These are phyloP conservation scores for Cicer arietinum DNA, from an alignment of 306 rosid genomes.

Conservation along the genomic window DNA sequence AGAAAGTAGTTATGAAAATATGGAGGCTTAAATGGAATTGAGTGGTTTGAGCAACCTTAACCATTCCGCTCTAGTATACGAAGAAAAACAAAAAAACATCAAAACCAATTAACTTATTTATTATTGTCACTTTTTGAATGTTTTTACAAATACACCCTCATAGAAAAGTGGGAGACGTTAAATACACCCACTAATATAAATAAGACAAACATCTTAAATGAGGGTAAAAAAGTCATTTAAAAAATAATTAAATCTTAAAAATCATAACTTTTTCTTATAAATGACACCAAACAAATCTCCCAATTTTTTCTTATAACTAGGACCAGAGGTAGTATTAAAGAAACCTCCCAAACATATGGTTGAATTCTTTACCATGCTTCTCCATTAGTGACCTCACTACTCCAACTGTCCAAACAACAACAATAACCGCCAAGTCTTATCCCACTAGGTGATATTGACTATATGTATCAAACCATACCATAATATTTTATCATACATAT, in stretches of 20 bases:
- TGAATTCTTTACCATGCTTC: background rate
- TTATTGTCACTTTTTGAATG: no score
- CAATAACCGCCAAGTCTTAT: background rate
- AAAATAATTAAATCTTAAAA: no score
- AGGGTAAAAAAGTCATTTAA: no score
- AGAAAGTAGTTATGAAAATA: background rate
- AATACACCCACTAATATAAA: no score
- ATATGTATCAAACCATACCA: background rate
- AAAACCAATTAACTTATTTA: no score
- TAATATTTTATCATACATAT: background rate
- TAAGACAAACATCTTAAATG: no score
- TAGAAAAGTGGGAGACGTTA: no score
- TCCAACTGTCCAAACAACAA: background rate
- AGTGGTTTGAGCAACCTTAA: background rate
- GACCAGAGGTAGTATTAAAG: background rate
- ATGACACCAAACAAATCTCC: no score
- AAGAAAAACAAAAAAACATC: no score
- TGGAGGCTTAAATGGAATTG: background rate
- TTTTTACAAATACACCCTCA: no score
- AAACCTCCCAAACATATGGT: slow-evolving; percentile 1
- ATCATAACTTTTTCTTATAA: no score
- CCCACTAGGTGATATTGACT: background rate
- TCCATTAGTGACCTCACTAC: background rate
- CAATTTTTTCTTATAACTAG: no score
- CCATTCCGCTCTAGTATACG: background rate